Base-by-base conservation (phyloP, 352 stramenopile species). In the Globisporangium abappressorium region DNA sequence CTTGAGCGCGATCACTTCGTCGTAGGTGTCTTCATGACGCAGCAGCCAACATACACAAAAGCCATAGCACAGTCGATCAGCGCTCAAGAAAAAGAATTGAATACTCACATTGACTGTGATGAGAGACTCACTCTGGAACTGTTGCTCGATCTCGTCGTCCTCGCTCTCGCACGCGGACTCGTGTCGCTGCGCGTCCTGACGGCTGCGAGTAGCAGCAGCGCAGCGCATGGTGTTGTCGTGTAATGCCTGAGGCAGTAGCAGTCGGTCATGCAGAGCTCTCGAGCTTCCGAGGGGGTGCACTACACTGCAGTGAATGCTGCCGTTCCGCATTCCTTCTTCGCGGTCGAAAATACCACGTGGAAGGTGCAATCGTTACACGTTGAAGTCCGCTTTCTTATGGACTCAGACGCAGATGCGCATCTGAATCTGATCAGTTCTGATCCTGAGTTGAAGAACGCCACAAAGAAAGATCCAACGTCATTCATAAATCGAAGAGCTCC, bases 1-100 rank as follows among this genome's bases (percentile, higher is more conserved):
- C 70, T 87, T 87, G 30, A 92, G 71, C 15, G 79, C 75, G 53
- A 84, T 58, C 34, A 92, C 76, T 68, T 92, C 79, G 34, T 89
- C 77, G 2, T 78, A 66, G n/a, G 80, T 79, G 24, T 74, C 84
- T 92, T 26, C 20, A 7, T 4, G 20, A 26, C 18, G 5, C 41
- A 49, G 9, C 1, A 49, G 6, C 15, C 20, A 5, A 47, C 12
- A 47, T 20, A 47, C 14, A 47, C 41, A 47, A 20, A 12, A 38
- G 14, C 11, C 6, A n/a, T 14, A 38, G 22, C 15, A 18, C 0
- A 43, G 36, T 18, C 36, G 15, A 5, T 46, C 12, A 20, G 38
- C 38, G 38, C 38, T 46, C 38, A 46, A 46, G 38, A 46, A 38
- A 38, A 46, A 7, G 14, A 46, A 46, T 18, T 51, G 3, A 12